Evolutionary conservation across 768 basidiomycete species (phyloP).

Genomic region (Suillus discolor): DNA sequence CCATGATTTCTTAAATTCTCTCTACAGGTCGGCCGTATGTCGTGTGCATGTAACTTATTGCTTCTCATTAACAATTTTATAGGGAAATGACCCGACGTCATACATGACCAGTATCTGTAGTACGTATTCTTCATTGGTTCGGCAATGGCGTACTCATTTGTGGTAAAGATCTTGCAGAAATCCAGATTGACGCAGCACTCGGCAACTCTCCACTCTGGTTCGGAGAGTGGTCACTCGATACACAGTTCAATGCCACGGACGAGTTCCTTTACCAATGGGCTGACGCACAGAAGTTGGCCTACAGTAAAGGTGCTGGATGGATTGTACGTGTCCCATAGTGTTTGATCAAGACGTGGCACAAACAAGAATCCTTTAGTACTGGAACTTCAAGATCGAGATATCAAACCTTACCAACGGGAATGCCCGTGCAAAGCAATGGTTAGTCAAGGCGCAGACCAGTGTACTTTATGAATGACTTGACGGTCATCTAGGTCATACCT

Average conservation of each 20-base stretch:
- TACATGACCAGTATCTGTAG: constrained; percentile 74
- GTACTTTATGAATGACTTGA: constrained; percentile 1
- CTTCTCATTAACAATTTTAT: background rate
- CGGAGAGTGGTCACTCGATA: constrained; percentile 65
- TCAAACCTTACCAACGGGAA: constrained; percentile 49
- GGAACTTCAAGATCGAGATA: constrained; percentile 76
- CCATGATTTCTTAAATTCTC: constrained; percentile 4
- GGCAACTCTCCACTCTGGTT: constrained; percentile 54
- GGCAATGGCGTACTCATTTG: background rate
- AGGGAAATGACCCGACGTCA: constrained; percentile 71
- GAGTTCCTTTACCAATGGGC: constrained; percentile 69
- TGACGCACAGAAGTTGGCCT: constrained; percentile 72
- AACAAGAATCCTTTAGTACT: constrained; percentile 42
- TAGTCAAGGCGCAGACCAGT: constrained; percentile 17
- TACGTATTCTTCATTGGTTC: constrained; percentile 34
- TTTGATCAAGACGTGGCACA: background rate
- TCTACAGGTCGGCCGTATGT: constrained; percentile 58
- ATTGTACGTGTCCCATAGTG: constrained; percentile 45
- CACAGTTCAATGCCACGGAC: constrained; percentile 65
- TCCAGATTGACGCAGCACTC: constrained; percentile 47
- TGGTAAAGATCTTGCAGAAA: constrained; percentile 56
- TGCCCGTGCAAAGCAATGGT: constrained; percentile 63
- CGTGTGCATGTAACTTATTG: background rate
- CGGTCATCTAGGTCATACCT: constrained; percentile 63
- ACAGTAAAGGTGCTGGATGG: constrained; percentile 65